A percentile compares a stretch with the other conserved stretches of the same genome.
These are phyloP conservation scores for Paecilomyces sp. DNA, from an alignment of 2,329 filamentous ascomycete genomes.

Conservation along the genomic window DNA sequence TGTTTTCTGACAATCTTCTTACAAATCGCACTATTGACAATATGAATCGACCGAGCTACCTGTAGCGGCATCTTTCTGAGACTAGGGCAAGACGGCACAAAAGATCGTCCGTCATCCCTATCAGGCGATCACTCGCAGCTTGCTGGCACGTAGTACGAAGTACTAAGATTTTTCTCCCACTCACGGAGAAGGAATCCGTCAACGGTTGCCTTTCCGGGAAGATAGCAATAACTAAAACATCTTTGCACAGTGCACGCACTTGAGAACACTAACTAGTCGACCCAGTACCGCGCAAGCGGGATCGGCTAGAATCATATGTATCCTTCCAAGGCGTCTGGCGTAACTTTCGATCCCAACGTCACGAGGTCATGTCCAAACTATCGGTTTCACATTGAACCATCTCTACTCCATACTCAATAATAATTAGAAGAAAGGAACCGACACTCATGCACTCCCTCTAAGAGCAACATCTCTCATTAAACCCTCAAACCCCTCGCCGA, in stretches of 20 bases:
- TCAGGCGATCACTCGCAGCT: no score
- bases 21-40: neutral
- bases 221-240: no score
- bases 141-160: no score
- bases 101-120: neutral
- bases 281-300: neutral
- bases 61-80: neutral
- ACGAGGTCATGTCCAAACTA: no score
- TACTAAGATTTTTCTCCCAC: neutral
- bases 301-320: neutral
- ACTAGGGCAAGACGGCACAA: neutral
- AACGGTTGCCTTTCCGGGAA: neutral
- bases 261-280: neutral
- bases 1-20: neutral
- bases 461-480: constrained; percentile 5
- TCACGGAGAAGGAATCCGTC: neutral
- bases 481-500: constrained; percentile 6
- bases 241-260: no score
- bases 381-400: no score
- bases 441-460: neutral
- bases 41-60: neutral
- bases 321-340: neutral
- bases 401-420: no score
- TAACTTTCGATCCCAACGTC: neutral
- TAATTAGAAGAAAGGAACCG: no score